These are phyloP conservation scores for Xerocomus brunneocitrinus DNA, from an alignment of 768 basidiomycete genomes.

Conservation along the genomic window DNA sequence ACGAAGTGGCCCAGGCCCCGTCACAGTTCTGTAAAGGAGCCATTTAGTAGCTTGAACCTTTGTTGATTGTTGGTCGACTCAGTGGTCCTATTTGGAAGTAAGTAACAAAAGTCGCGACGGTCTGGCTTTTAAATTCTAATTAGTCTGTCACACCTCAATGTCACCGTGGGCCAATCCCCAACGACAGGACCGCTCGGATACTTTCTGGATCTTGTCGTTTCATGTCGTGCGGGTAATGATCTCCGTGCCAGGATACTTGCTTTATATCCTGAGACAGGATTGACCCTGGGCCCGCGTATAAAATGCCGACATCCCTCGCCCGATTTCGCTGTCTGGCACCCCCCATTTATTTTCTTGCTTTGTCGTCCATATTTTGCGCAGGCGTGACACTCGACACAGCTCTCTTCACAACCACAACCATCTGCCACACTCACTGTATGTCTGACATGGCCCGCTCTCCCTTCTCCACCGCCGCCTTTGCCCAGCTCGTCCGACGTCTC, in stretches of 20 bases:
- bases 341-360: neutral
- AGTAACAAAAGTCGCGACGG: too few species aligned
- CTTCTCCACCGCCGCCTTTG: slow-evolving; percentile 28
- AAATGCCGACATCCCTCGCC: neutral
- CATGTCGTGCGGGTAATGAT: too few species aligned
- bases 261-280: slow-evolving; percentile 16
- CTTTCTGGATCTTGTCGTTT: too few species aligned
- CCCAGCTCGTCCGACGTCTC: slow-evolving; percentile 39
- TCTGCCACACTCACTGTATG: slow-evolving; percentile 1
- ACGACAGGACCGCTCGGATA: too few species aligned
- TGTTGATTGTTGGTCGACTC: too few species aligned
- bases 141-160: too few species aligned
- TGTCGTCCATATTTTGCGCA: slow-evolving; percentile 4
- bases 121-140: too few species aligned
- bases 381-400: slow-evolving; percentile 5
- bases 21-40: too few species aligned
- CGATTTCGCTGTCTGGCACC: slow-evolving; percentile 6
- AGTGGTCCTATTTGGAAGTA: too few species aligned
- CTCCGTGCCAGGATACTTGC: neutral
- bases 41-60: too few species aligned
- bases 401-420: neutral
- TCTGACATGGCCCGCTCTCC: slow-evolving; percentile 22
- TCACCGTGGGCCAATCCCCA: too few species aligned
- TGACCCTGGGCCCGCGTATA: slow-evolving; percentile 10
- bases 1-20: too few species aligned